Base-by-base conservation (phyloP, 148 eudicot species). In the Amaranthus hypochondriacus region DNA sequence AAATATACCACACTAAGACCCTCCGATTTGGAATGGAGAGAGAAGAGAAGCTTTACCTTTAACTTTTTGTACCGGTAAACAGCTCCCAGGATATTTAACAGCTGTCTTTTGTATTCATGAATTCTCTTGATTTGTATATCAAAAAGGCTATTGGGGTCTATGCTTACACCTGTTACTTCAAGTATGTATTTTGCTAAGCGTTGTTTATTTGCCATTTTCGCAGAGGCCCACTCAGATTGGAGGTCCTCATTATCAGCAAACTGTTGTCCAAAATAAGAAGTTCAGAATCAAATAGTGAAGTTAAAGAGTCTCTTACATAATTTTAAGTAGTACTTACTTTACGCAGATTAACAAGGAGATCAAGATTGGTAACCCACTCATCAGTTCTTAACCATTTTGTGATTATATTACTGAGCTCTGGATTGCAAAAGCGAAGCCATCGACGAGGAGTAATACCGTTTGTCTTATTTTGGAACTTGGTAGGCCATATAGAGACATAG, bases 381-480 rank as follows among this genome's bases (percentile, higher is more conserved):
- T 95, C 99, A 71, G 97, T 95, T 83, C 90, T 89, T 76, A 95
- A 77, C 92, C 94, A 88, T 75, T 92, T 92, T 73, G 96, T 95
- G 83, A 95, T 95, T 62, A 90, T 90, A 44, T 79, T 78, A 79
- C 97, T 95, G 58, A 92, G 97, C 81, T 95, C 94, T 60, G 96
- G 96, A 76, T 85, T 95, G 84, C 99, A 95, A 83, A 95, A 95
- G 50, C 80, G 81, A 66, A 95, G 93, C 99, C 99, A 95, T 18
- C 99, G 87, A 5, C 99, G 92, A 80, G 99, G 99, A 82, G 99
- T 96, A 66, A 92, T 90, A 42, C 99, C 99, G 78, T 96, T 96
- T 72, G 99, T 96, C 83, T 96, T 96, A 71, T 96, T 92, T 83
- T 96, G 97, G 78, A 96, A 92, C 81, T 90, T 96, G 76, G 81